Evolutionary conservation across 352 stramenopile species (phyloP).

Genomic region (Thalassiosira livingstoniorum): DNA sequence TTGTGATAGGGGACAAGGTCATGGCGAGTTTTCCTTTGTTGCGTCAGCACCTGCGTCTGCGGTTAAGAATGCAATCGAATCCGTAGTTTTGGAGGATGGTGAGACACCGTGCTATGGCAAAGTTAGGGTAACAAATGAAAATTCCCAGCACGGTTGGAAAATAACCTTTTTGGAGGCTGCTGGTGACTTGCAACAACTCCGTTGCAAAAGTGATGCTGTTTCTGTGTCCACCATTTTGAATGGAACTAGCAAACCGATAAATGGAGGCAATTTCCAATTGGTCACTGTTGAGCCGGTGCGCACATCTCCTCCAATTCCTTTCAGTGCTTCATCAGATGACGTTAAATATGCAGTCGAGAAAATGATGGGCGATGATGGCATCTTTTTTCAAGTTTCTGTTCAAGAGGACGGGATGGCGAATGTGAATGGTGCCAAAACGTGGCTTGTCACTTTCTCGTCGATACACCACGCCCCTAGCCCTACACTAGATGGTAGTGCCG

Average conservation of each 20-base stretch:
- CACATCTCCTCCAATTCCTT: background rate
- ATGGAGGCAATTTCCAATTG: background rate
- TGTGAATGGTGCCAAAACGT: background rate
- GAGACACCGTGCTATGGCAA: background rate
- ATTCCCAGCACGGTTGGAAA: background rate
- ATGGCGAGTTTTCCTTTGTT: background rate
- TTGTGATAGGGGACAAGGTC: background rate
- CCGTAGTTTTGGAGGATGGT: background rate
- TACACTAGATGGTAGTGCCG: background rate
- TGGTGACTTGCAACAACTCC: background rate
- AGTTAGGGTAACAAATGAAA: background rate
- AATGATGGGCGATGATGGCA: background rate
- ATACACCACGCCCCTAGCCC: background rate
- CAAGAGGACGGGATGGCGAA: background rate
- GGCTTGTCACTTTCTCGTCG: background rate
- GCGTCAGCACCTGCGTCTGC: background rate
- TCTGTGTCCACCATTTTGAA: background rate
- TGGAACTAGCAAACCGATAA: background rate
- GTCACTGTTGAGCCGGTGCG: background rate
- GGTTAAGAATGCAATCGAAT: background rate
- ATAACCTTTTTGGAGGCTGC: background rate
- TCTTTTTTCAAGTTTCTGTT: background rate
- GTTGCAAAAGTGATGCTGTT: background rate
- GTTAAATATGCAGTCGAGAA: background rate
- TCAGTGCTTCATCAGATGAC: background rate